A percentile compares a stretch with the other conserved stretches of the same genome.
Conservation (phyloP, 2,329 filamentous ascomycete genomes). For the Cadophora malorum region DNA sequence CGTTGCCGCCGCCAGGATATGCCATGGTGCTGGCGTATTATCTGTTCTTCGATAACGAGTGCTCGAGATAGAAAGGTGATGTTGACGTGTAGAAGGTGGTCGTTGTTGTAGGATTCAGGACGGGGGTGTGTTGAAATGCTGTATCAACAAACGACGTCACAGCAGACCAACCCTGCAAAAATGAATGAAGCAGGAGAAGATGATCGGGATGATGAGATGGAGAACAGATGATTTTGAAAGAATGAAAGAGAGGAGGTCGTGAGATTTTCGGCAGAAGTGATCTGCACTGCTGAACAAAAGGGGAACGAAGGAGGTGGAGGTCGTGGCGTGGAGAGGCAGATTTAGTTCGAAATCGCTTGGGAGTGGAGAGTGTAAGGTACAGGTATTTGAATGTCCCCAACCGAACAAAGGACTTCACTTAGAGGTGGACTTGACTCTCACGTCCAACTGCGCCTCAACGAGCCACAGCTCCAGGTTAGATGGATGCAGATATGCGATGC, state of each 20-base stretch:
- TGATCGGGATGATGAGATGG: slow-evolving; percentile 8
- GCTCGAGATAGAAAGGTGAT: not conserved
- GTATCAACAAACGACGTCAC: slow-evolving; percentile 23
- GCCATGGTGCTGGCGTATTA: slow-evolving; percentile 56
- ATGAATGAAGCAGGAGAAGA: slow-evolving; percentile 6
- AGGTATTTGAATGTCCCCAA: not conserved
- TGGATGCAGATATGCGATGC: slow-evolving; percentile 11
- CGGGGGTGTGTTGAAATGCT: slow-evolving; percentile 1
- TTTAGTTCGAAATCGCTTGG: not conserved
- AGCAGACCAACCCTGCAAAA: slow-evolving; percentile 8
- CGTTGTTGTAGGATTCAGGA: slow-evolving; percentile 2
- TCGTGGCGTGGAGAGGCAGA: slow-evolving; percentile 14
- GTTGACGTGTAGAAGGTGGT: not conserved
- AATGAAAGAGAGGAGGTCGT: not conserved
- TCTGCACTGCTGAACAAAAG: slow-evolving; percentile 8
- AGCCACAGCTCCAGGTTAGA: slow-evolving; percentile 4
- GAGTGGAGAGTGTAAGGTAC: slow-evolving; percentile 9
- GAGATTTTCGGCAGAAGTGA: slow-evolving; percentile 10
- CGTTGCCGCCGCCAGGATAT: slow-evolving; percentile 65
- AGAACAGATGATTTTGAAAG: slow-evolving; percentile 12
- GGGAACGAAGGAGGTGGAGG: slow-evolving; percentile 8
- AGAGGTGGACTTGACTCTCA: not conserved
- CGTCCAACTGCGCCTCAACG: not conserved
- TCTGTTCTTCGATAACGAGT: slow-evolving; percentile 9
- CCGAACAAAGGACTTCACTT: slow-evolving; percentile 6